Evolutionary conservation across 345 rosid species (phyloP), one percentile per base, ranked within the genome.

Genomic region (Raphanus raphanistrum): DNA sequence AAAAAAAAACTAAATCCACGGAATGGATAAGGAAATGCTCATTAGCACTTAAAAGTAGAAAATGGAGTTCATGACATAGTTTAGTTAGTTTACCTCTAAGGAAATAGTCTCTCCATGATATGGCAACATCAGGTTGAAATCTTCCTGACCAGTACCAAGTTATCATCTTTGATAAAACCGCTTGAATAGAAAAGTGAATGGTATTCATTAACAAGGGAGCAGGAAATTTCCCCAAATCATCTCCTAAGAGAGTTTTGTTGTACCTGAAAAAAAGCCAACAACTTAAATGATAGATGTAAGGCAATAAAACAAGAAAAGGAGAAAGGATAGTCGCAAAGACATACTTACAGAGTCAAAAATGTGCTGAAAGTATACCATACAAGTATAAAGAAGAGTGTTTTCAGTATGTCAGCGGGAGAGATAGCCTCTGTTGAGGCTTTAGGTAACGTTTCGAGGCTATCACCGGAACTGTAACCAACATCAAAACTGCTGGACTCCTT

Each of bases 331-430:
- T 70, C 33, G 8, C 61, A 74, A 61, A 59, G 29, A 83, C 55
- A 70, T 77, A 89, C 99, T 93, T 86, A 96, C 99, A 96, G 73
- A 36, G 99, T 93, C 90, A 96, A 88, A 87, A 96, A 89, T 54
- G 99, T 96, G 90, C 99, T 96, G 87, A 91, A 96, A 52, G 94
- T 90, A 86, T 93, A 96, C 99, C 99, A 96, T 68, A 93, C 90
- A 83, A 96, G 96, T 75, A 96, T 91, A 76, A 96, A 86, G 86
- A 93, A 92, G 74, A 96, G 77, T 63, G 98, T 96, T 83, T 91
- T 96, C 78, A 91, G 84, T 68, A 96, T 89, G 79, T 91, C 97
- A 32, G 88, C 85, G n/a, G 84, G 66, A 80, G 93, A 88, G 60
- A 91, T 48, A 63, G 63, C 71, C 73, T 81, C 82, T 74, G 66